Evolutionary conservation across 2,329 filamentous ascomycete genomes (phyloP), one percentile per base, ranked within the genome.

Genomic region (Coccinonectria pachysandricola): DNA sequence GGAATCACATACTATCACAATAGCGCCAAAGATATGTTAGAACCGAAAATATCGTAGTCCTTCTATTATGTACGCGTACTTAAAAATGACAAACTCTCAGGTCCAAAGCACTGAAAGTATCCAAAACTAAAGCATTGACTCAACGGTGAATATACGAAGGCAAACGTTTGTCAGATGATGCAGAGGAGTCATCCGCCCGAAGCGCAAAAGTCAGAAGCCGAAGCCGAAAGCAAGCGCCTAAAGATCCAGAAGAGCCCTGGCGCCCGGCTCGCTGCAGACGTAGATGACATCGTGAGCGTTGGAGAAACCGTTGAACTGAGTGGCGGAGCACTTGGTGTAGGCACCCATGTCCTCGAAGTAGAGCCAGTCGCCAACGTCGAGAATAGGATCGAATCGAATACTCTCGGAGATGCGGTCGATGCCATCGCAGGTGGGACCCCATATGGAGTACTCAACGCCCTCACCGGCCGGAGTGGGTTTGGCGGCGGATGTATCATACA

Each of bases 281-380:
- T 96, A 96, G 40, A 96, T 77, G 37, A 92, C 80, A 47, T 94
- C 82, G 56, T 98, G 91, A 44, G 76, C 70, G 58, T 96, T 84
- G 28, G 78, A 82, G 60, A 96, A 98, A 38, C 91, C 91, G 45
- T 98, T 98, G 77, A 98, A 98, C 50, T 81, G 78, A 31, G 91
- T 98, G 37, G 91, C 88, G 34, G 86, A 95, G 68, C 88, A 96
- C 68, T 87, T 93, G 45, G 91, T 96, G 59, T 98, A 98, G 13
- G 91, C 88, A 29, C 91, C 91, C 91, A 98, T 98, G 36, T 94
- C 76, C 62, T 95, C 85, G 58, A 98, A 98, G 64, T 93, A 98
- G 28, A 98, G 68, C 91, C 91, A 98, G 56, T 98, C 91, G 27
- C 91, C 91, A 6, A 94, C 83, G 49, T 95, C 79, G 21, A 98